A percentile compares a stretch with the other conserved stretches of the same genome.
phyloP scores from a whole-genome alignment of 495 filamentous ascomycete genomes.

The Penicillium daleae region DNA sequence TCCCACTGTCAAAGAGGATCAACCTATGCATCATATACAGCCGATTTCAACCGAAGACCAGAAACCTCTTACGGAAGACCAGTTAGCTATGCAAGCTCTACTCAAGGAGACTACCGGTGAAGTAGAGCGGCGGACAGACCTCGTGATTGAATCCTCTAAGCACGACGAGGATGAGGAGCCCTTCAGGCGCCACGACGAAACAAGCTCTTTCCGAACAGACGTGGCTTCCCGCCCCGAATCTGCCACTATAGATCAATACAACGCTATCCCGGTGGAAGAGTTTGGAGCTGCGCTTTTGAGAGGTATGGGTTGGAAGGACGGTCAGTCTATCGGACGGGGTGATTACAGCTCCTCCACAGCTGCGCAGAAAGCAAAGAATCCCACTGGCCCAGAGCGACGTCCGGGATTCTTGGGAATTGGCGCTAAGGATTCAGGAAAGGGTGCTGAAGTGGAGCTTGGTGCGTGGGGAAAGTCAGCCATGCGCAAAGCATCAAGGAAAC shows the following conservation, averaged over 20 bases:
- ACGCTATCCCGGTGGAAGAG: conserved; percentile 85
- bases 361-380: conserved; percentile 37
- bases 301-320: conserved; percentile 94
- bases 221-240: conserved; percentile 72
- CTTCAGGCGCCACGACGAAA: conserved; percentile 55
- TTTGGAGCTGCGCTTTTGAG: conserved; percentile 87
- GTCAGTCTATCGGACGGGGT: conserved; percentile 67
- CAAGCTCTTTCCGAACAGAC: conserved; percentile 69
- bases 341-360: conserved; percentile 41
- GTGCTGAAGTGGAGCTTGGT: conserved; percentile 74
- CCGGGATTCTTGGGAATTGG: conserved; percentile 87
- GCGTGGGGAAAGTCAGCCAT: conserved; percentile 73
- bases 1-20: conserved; percentile 24
- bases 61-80: conserved; percentile 63
- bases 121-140: conserved; percentile 53
- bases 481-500: conserved; percentile 55
- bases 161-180: conserved; percentile 29
- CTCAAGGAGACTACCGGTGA: conserved; percentile 59
- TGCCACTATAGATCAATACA: conserved; percentile 82
- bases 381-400: conserved; percentile 60
- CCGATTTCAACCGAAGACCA: conserved; percentile 17
- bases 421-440: conserved; percentile 67
- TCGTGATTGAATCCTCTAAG: conserved; percentile 59
- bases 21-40: conserved; percentile 38
- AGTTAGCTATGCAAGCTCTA: conserved; percentile 80